These are phyloP conservation scores for Taxillus chinensis DNA, from an alignment of 164 flowering plant genomes.

Conservation along the genomic window DNA sequence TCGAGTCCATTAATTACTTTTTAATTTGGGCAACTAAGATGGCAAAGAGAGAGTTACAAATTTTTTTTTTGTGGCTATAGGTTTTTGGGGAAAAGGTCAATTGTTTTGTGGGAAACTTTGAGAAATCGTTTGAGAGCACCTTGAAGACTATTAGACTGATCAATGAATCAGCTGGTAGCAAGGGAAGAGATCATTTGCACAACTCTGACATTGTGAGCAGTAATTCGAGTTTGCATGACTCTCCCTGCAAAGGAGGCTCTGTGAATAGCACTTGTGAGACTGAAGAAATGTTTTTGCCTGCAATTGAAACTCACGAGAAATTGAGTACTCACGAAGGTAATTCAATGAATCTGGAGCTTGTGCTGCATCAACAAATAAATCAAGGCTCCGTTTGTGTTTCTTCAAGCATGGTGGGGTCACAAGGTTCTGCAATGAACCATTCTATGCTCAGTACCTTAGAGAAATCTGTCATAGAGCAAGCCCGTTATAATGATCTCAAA, in stretches of 20 bases:
- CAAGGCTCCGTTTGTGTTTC: conserved; percentile 27
- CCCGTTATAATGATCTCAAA: conserved; percentile 81
- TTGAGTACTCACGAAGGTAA: conserved; percentile 15
- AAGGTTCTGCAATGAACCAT: conserved; percentile 11
- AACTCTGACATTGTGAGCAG: background rate
- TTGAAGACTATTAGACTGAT: conserved; percentile 61
- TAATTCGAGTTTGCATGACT: background rate
- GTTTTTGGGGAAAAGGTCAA: conserved; percentile 70
- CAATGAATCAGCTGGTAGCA: conserved; percentile 23
- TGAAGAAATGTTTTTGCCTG: conserved; percentile 5
- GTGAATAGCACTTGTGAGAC: conserved; percentile 5
- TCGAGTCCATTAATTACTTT: conserved; percentile 4
- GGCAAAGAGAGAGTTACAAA: too few relatives aligned
- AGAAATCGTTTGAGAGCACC: conserved; percentile 71
- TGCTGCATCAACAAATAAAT: conserved; percentile 19
- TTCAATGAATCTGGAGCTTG: conserved; percentile 25
- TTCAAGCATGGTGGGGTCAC: conserved; percentile 11
- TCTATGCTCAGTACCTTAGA: conserved; percentile 40
- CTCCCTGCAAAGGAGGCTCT: conserved; percentile 6
- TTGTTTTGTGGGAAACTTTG: conserved; percentile 58
- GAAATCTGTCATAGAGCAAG: conserved; percentile 68
- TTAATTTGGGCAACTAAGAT: too few relatives aligned
- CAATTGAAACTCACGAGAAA: background rate
- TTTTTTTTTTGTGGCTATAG: conserved; percentile 22
- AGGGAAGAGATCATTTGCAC: conserved; percentile 6